Evolutionary conservation across 805 yeast species (phyloP).

Genomic region (Wickerhamomyces bisporus): DNA sequence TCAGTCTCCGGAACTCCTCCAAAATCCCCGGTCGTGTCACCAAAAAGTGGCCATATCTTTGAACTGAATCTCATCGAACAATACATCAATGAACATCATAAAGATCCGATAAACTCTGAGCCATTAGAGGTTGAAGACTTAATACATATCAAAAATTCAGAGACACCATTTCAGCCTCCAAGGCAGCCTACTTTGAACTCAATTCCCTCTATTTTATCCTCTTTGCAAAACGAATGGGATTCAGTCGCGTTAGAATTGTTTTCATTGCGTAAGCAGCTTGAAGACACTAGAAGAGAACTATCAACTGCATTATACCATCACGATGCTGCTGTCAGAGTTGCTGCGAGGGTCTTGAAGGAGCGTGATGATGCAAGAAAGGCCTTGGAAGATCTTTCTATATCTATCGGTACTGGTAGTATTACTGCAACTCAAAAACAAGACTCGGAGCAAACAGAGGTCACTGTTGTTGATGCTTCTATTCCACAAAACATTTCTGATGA

Average conservation of each 20-base stretch:
- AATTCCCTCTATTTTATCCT: conserved; percentile 70
- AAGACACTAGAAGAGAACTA: conserved; percentile 61
- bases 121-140: conserved; percentile 56
- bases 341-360: conserved; percentile 68
- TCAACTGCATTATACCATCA: conserved; percentile 75
- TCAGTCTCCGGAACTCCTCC: conserved; percentile 67
- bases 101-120: conserved; percentile 73
- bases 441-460: background rate
- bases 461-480: conserved; percentile 2
- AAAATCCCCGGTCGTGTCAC: conserved; percentile 70
- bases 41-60: conserved; percentile 63
- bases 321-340: conserved; percentile 89
- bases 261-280: conserved; percentile 66
- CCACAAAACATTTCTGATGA: conserved; percentile 6
- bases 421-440: background rate
- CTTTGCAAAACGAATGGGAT: conserved; percentile 89
- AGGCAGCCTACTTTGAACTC: conserved; percentile 51
- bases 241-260: conserved; percentile 77
- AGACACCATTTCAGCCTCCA: conserved; percentile 28
- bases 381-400: conserved; percentile 46
- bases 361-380: conserved; percentile 70
- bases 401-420: conserved; percentile 28
- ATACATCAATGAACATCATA: conserved; percentile 58
- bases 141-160: conserved; percentile 32
- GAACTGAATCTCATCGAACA: conserved; percentile 56